Conservation (phyloP, 2,329 filamentous ascomycete genomes). For the Neofusicoccum cordaticola region DNA sequence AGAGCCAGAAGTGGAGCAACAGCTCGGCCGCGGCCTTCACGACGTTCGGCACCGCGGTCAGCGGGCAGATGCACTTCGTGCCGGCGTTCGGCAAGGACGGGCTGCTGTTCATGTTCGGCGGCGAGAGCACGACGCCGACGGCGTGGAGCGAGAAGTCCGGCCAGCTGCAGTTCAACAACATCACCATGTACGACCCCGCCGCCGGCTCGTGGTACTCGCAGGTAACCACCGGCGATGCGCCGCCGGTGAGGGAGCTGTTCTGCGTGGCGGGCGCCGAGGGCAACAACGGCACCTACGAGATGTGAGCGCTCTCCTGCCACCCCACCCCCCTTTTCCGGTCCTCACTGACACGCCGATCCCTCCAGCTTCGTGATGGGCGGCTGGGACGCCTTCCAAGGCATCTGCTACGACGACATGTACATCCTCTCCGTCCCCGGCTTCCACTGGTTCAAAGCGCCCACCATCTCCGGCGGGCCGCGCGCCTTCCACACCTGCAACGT, state of each 20-base stretch:
- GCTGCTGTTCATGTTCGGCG: neutral
- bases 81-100: neutral
- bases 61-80: neutral
- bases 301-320: neutral
- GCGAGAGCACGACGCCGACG: neutral
- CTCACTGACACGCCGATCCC: too few species aligned
- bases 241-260: neutral
- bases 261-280: neutral
- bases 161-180: neutral
- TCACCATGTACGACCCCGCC: neutral
- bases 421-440: conserved; percentile 6
- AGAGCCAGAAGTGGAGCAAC: neutral
- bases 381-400: neutral
- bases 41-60: neutral
- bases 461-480: neutral
- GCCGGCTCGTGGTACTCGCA: neutral
- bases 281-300: neutral
- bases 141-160: neutral
- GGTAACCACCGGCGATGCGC: neutral
- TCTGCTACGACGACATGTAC: neutral
- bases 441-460: neutral
- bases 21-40: neutral
- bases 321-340: too few species aligned
- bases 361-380: neutral
- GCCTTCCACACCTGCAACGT: neutral